Evolutionary conservation across 1,284 basidiomycete species (phyloP).

Genomic region (Ustilago xerochloae): DNA sequence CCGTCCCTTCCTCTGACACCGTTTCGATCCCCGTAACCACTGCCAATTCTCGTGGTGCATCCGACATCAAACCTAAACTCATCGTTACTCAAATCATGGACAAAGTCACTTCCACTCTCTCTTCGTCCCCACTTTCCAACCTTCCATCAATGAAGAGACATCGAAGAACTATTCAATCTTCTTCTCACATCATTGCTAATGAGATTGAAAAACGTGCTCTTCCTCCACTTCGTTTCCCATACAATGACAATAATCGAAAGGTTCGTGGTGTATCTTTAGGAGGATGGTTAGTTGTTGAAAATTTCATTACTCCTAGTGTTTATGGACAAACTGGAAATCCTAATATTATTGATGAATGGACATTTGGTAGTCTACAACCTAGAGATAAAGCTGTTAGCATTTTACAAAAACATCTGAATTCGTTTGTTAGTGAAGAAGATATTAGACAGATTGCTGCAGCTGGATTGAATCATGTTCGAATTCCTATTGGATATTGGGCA

Average conservation of each 20-base stretch:
- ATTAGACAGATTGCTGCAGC: conserved; percentile 74
- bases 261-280: conserved; percentile 63
- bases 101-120: conserved; percentile 12
- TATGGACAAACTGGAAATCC: conserved; percentile 71
- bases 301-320: conserved; percentile 61
- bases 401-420: conserved; percentile 76
- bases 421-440: conserved; percentile 83
- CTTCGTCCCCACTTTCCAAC: conserved; percentile 16
- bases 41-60: conserved; percentile 42
- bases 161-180: conserved; percentile 8
- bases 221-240: conserved; percentile 40
- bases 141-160: conserved; percentile 13
- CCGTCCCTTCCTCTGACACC: background rate
- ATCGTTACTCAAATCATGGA: conserved; percentile 22
- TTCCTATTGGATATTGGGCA: conserved; percentile 93
- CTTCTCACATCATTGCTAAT: background rate
- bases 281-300: conserved; percentile 65
- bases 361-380: conserved; percentile 77
- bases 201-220: conserved; percentile 8
- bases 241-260: conserved; percentile 31
- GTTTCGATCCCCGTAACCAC: conserved; percentile 22
- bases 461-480: conserved; percentile 76
- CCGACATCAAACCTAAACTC: conserved; percentile 19
- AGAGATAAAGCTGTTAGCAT: conserved; percentile 66
- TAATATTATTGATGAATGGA: conserved; percentile 80